phyloP scores from a whole-genome alignment of 192 early-diverging fungal genomes.

The Allomyces macrogynus region DNA sequence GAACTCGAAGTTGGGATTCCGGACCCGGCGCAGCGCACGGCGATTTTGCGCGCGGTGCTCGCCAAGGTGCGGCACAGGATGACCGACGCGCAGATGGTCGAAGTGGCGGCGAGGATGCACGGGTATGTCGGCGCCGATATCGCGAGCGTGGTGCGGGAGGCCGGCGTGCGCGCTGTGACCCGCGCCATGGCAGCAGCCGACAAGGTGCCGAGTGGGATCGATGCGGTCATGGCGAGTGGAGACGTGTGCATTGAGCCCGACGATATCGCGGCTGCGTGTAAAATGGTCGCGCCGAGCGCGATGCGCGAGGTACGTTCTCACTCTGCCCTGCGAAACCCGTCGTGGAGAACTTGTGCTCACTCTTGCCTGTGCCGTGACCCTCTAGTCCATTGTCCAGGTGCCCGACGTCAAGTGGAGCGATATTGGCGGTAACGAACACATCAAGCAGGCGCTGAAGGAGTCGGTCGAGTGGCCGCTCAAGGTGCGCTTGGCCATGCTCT shows the following conservation, averaged over 20 bases:
- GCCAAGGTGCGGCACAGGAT: conserved; percentile 45
- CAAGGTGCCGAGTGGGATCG: neutral
- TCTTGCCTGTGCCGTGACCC: too few species aligned
- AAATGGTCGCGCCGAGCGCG: conserved; percentile 42
- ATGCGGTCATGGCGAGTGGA: too few species aligned
- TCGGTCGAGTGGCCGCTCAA: conserved; percentile 96
- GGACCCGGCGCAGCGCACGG: conserved; percentile 31
- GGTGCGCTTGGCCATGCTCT: conserved; percentile 15
- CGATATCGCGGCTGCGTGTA: conserved; percentile 3
- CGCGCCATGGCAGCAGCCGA: conserved; percentile 8
- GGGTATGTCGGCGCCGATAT: conserved; percentile 96
- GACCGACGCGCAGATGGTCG: conserved; percentile 26
- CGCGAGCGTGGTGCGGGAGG: conserved; percentile 65
- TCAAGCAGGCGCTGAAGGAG: conserved; percentile 78
- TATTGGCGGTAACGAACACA: conserved; percentile 82
- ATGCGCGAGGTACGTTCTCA: conserved; percentile 46
- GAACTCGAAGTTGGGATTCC: conserved; percentile 95
- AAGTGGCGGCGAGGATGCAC: conserved; percentile 47
- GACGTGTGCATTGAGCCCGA: neutral
- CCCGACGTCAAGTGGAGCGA: conserved; percentile 83
- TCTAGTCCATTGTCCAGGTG: conserved; percentile 58
- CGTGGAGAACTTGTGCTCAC: too few species aligned
- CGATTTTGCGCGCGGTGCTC: conserved; percentile 55
- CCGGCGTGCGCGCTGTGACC: conserved; percentile 60
- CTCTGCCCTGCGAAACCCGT: too few species aligned